Conservation (phyloP, 2,329 filamentous ascomycete species). For the Fusarium fracticaudum region DNA sequence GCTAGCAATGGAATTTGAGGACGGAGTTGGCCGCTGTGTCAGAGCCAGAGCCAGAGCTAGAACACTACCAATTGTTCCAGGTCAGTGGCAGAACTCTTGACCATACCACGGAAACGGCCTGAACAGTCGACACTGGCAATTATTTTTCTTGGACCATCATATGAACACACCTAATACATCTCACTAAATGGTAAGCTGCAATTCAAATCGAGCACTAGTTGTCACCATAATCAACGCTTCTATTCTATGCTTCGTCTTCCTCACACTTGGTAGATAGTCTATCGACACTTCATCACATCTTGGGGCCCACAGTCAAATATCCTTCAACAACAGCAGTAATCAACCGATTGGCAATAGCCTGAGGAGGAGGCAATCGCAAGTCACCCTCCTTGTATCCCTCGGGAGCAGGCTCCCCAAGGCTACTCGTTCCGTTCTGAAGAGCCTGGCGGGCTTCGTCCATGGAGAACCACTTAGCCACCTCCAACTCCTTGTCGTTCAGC, state of each 20-base stretch:
- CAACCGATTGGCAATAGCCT: slow-evolving; percentile 92
- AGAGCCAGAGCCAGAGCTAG: not conserved
- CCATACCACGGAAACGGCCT: not conserved
- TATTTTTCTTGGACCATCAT: not conserved
- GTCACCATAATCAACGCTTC: not conserved
- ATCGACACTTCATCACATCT: slow-evolving; percentile 53
- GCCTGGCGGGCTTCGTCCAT: slow-evolving; percentile 84
- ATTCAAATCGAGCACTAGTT: not conserved
- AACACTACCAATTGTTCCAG: not conserved
- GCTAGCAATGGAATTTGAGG: not conserved
- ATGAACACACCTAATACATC: not conserved
- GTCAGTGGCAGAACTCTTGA: not conserved
- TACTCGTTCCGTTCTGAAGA: slow-evolving; percentile 70
- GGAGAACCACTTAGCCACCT: slow-evolving; percentile 88
- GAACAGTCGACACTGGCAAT: not conserved
- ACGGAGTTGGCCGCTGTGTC: not conserved
- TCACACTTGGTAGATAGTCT: not conserved
- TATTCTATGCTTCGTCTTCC: slow-evolving; percentile 1
- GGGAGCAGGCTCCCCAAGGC: slow-evolving; percentile 71
- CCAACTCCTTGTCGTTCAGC: slow-evolving; percentile 90
- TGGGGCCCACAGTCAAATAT: slow-evolving; percentile 67
- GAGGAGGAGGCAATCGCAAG: slow-evolving; percentile 82
- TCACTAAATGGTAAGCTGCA: not conserved
- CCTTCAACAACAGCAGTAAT: slow-evolving; percentile 82
- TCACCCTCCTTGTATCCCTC: slow-evolving; percentile 78